These are phyloP conservation scores for Stereocaulon alpinum DNA, from an alignment of 495 filamentous ascomycete genomes.

Conservation along the genomic window DNA sequence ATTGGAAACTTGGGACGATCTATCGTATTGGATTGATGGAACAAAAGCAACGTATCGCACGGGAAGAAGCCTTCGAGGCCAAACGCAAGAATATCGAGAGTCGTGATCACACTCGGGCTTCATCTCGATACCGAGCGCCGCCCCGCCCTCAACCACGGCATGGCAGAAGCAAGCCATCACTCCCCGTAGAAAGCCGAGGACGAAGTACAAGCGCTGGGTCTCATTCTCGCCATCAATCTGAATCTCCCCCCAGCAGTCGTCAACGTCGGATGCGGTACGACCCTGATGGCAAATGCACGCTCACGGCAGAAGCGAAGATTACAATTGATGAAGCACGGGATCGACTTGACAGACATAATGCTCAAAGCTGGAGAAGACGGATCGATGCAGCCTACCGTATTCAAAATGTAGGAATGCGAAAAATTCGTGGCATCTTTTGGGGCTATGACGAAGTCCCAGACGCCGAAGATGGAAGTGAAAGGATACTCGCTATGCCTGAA, in stretches of 20 bases:
- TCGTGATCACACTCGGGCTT: constrained; percentile 46
- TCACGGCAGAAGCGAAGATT: constrained; percentile 59
- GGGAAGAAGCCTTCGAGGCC: constrained; percentile 79
- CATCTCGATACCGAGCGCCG: constrained; percentile 40
- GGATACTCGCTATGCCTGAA: constrained; percentile 75
- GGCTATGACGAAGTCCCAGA: constrained; percentile 72
- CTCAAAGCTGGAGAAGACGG: constrained; percentile 83
- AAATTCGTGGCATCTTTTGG: constrained; percentile 71
- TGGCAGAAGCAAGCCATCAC: constrained; percentile 39
- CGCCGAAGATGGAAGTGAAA: constrained; percentile 72
- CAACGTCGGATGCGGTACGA: constrained; percentile 61
- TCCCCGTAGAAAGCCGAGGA: constrained; percentile 9
- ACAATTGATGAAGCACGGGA: constrained; percentile 63
- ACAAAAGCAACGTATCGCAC: constrained; percentile 75
- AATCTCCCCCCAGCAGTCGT: constrained; percentile 14
- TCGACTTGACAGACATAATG: constrained; percentile 67
- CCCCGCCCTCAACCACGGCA: constrained; percentile 35
- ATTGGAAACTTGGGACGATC: constrained; percentile 90
- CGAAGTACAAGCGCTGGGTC: constrained; percentile 30
- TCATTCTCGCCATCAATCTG: constrained; percentile 26
- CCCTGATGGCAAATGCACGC: constrained; percentile 56
- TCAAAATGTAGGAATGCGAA: constrained; percentile 62
- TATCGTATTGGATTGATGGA: constrained; percentile 82
- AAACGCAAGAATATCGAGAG: constrained; percentile 77
- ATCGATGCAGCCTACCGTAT: constrained; percentile 67